phyloP scores from a whole-genome alignment of 805 yeast genomes.

The Starmerella ratchasimensis region DNA sequence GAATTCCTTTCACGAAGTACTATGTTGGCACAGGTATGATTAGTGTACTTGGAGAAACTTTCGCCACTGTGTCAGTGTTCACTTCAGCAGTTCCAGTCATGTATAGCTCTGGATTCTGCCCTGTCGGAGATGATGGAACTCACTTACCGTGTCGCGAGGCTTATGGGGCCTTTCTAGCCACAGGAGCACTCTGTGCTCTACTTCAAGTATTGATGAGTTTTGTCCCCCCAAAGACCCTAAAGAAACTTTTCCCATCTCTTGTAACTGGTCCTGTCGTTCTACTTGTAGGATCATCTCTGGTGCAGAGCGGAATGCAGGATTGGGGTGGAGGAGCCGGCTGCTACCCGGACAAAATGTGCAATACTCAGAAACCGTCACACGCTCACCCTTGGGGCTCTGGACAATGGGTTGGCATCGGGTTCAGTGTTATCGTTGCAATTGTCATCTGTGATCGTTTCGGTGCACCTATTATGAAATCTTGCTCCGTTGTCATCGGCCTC shows the following conservation, averaged over 20 bases:
- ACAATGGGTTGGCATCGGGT: constrained; percentile 73
- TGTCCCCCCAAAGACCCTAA: constrained; percentile 57
- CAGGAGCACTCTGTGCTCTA: constrained; percentile 65
- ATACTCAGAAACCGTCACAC: constrained; percentile 40
- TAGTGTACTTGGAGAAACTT: constrained; percentile 83
- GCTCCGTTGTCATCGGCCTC: constrained; percentile 79
- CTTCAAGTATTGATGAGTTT: constrained; percentile 62
- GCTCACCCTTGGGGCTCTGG: constrained; percentile 73
- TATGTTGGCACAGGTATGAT: constrained; percentile 78
- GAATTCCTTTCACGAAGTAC: constrained; percentile 57
- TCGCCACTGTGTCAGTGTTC: constrained; percentile 76
- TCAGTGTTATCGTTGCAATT: constrained; percentile 62
- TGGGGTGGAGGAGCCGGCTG: constrained; percentile 75
- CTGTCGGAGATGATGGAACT: constrained; percentile 48
- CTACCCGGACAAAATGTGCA: constrained; percentile 26
- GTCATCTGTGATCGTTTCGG: constrained; percentile 75
- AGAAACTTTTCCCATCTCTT: constrained; percentile 68
- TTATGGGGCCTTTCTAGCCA: constrained; percentile 73
- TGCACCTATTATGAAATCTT: constrained; percentile 85
- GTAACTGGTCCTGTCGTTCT: constrained; percentile 91
- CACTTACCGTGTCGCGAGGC: constrained; percentile 74
- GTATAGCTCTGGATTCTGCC: constrained; percentile 62
- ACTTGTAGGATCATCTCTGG: constrained; percentile 60
- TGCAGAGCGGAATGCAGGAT: constrained; percentile 62
- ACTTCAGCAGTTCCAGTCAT: constrained; percentile 62